Evolutionary conservation across 2,329 filamentous ascomycete genomes (phyloP), one percentile per base, ranked within the genome.

Genomic region (Paracoccidioides brasiliensis): DNA sequence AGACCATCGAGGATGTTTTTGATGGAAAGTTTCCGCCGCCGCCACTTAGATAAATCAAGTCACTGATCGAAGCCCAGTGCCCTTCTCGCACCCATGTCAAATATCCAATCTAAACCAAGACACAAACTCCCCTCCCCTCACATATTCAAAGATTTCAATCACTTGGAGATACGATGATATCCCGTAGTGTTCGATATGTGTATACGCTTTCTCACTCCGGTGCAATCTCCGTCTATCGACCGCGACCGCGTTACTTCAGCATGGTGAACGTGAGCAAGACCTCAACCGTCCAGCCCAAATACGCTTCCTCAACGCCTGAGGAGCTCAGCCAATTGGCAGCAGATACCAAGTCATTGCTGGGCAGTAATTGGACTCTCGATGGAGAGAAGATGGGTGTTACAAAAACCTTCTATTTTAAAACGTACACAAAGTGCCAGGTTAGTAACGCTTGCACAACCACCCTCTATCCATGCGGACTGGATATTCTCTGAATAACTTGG

Each of bases 331-430:
- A 52, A 52, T 42, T 52, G 38, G 49, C n/a, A 41, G 22, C 60
- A 2, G 62, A 60, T 8, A 58, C 67, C 42, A 54, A 65, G 41
- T 52, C 58, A 7, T 57, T 72, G 44, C 60, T 64, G 40, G 57
- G 62, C 40, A 59, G 65, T 22, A 67, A 66, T 41, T 72, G 70
- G 70, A 58, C 53, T 5, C 56, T 71, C 52, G 69, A 70, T 54
- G 60, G 62, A 22, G 66, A 68, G 5, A 63, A 64, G 5, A 65
- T 63, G 62, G 69, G 69, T 1, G 53, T 72, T 6, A 62, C 60
- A 22, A 72, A 72, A 60, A 71, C 69, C 10, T 72, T 66, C 58
- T 64, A 68, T 61, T 72, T 72, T 55, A 66, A 66, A 54, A 67
- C 64, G 3, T 72, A 71, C 57, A 70, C 70, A 37, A 72, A 71